Percentiles rank a stretch among this genome's conserved stretches.
phyloP scores from a whole-genome alignment of 1,284 basidiomycete species.

The Vanrija sp. region DNA sequence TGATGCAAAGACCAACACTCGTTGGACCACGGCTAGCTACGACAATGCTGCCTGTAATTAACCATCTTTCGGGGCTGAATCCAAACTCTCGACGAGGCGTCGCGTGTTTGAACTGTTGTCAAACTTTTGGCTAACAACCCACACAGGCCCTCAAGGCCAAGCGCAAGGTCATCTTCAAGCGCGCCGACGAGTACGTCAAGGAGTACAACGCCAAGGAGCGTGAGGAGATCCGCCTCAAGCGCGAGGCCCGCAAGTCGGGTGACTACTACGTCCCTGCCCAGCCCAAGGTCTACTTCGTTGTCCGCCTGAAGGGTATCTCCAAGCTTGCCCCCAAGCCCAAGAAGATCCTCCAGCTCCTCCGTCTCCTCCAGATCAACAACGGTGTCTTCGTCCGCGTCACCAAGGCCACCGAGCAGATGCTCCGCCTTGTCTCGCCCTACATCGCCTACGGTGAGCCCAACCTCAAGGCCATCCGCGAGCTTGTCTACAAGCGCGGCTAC shows the following conservation, averaged over 20 bases:
- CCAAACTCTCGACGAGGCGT: conserved; percentile 3
- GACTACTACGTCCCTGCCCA: conserved; percentile 98
- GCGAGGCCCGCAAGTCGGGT: conserved; percentile 83
- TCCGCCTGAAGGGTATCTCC: conserved; percentile 98
- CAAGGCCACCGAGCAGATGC: conserved; percentile 95
- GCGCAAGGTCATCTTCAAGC: conserved; percentile 99
- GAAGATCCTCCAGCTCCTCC: conserved; percentile 98
- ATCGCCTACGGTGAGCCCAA: conserved; percentile 91
- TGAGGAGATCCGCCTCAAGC: conserved; percentile 94
- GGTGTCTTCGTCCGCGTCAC: conserved; percentile 98
- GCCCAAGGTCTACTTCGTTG: conserved; percentile 96
- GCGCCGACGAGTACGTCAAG: conserved; percentile 97
- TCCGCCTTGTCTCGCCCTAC: conserved; percentile 95
- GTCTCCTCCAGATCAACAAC: conserved; percentile 99
- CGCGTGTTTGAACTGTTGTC: background rate
- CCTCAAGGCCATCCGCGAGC: conserved; percentile 92
- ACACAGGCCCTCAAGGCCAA: conserved; percentile 78
- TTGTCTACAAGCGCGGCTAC: conserved; percentile 99
- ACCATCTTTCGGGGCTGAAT: conserved; percentile 99
- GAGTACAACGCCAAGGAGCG: conserved; percentile 90
- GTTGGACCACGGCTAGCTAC: conserved; percentile 45
- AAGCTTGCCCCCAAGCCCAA: conserved; percentile 98
- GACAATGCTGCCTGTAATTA: conserved; percentile 74
- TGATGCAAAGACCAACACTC: conserved; percentile 72
- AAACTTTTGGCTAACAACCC: conserved; percentile 2